Percentiles rank a stretch among this genome's conserved stretches.
Evolutionary conservation across 768 basidiomycete species (phyloP).

Genomic region (Scleroderma citrinum): DNA sequence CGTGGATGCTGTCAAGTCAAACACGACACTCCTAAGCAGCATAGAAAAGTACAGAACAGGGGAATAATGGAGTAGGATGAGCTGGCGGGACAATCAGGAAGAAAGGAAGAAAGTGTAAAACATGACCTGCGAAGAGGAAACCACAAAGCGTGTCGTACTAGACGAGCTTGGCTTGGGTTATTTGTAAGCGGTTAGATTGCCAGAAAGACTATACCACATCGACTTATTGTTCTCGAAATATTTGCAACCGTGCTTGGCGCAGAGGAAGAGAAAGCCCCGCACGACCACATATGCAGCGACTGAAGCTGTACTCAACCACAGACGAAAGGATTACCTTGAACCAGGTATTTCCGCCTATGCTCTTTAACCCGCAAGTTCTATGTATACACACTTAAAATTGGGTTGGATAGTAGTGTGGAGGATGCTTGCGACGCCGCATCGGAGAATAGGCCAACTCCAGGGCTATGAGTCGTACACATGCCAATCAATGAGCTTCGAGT

Average conservation of each 20-base stretch:
- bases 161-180: slow-evolving; percentile 65
- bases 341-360: slow-evolving; percentile 88
- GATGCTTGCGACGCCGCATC: slow-evolving; percentile 82
- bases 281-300: slow-evolving; percentile 61
- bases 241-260: slow-evolving; percentile 84
- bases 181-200: not conserved
- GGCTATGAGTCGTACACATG: slow-evolving; percentile 97
- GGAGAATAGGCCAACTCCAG: slow-evolving; percentile 81
- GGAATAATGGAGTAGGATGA: slow-evolving; percentile 98
- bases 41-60: slow-evolving; percentile 92
- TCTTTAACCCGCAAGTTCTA: slow-evolving; percentile 99
- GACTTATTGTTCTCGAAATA: slow-evolving; percentile 88
- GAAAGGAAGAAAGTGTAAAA: slow-evolving; percentile 93
- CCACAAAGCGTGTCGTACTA: slow-evolving; percentile 90
- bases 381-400: slow-evolving; percentile 4
- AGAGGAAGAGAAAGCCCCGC: slow-evolving; percentile 76
- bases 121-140: slow-evolving; percentile 91
- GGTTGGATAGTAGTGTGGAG: not conserved
- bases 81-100: slow-evolving; percentile 94
- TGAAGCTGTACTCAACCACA: slow-evolving; percentile 80
- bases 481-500: slow-evolving; percentile 90
- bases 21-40: slow-evolving; percentile 66
- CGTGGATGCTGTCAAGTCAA: slow-evolving; percentile 85
- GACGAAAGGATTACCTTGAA: slow-evolving; percentile 86
- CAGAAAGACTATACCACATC: not conserved